Evolutionary conservation across 1,284 basidiomycete genomes (phyloP).

Genomic region (Cutaneotrichosporon sp.): DNA sequence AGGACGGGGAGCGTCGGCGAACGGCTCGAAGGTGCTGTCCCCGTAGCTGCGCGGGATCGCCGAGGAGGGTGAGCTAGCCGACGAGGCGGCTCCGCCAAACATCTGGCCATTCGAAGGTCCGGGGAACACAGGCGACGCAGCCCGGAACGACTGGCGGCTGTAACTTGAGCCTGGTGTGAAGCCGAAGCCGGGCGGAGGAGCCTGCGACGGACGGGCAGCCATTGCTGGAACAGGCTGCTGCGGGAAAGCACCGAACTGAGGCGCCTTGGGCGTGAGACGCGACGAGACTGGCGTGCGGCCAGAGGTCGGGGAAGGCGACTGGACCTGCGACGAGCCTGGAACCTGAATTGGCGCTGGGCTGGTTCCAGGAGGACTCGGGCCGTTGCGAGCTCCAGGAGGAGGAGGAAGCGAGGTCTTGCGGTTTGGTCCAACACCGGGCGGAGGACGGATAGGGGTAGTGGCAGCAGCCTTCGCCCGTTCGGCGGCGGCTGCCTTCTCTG

Average conservation of each 20-base stretch:
- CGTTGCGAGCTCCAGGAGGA: slow-evolving; percentile 28
- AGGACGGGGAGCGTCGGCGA: slow-evolving; percentile 11
- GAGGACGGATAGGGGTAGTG: slow-evolving; percentile 15
- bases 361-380: slow-evolving; percentile 26
- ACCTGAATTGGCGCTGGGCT: not conserved
- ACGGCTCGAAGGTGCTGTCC: slow-evolving; percentile 18
- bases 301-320: slow-evolving; percentile 74
- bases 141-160: slow-evolving; percentile 17
- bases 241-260: slow-evolving; percentile 30
- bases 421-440: slow-evolving; percentile 9
- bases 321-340: slow-evolving; percentile 53
- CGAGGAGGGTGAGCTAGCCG: slow-evolving; percentile 31
- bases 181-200: slow-evolving; percentile 28
- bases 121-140: slow-evolving; percentile 37
- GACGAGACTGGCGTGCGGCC: slow-evolving; percentile 6
- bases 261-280: slow-evolving; percentile 36
- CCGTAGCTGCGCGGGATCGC: slow-evolving; percentile 28
- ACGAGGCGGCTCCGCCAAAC: slow-evolving; percentile 17
- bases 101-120: slow-evolving; percentile 30
- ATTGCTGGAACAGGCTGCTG: slow-evolving; percentile 17
- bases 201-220: slow-evolving; percentile 13
- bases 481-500: slow-evolving; percentile 27
- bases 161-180: slow-evolving; percentile 14
- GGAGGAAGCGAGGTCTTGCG: slow-evolving; percentile 16
- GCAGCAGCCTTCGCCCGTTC: slow-evolving; percentile 16